Conservation (phyloP, 129 eudicot genomes). For the Flaveria robusta region DNA sequence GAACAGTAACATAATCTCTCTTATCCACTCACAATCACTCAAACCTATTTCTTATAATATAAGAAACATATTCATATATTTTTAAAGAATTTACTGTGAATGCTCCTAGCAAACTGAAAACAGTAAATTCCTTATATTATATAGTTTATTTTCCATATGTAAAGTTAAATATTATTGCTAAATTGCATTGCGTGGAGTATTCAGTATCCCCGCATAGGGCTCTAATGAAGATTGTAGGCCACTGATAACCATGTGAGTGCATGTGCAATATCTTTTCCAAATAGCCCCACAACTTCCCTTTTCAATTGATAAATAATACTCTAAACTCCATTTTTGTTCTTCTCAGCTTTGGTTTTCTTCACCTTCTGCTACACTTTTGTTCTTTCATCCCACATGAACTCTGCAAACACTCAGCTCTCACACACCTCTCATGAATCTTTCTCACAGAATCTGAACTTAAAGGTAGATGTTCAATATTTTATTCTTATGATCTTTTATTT, state of each 20-base stretch:
- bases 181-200: neutral
- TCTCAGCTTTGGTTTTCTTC: constrained; percentile 22
- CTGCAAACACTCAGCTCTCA: constrained; percentile 17
- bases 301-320: constrained; percentile 41
- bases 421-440: constrained; percentile 17
- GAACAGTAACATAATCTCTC: too few relatives aligned
- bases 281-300: constrained; percentile 49
- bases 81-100: too few relatives aligned
- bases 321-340: constrained; percentile 35
- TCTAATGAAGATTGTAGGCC: constrained; percentile 49
- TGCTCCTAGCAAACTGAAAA: too few relatives aligned
- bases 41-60: too few relatives aligned
- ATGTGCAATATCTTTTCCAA: constrained; percentile 68
- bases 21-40: too few relatives aligned
- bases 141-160: neutral
- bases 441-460: constrained; percentile 11
- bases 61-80: too few relatives aligned
- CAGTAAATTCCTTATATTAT: neutral
- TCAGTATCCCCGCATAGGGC: constrained; percentile 23
- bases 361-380: constrained; percentile 30
- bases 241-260: constrained; percentile 64
- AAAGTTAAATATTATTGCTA: constrained; percentile 2
- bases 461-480: constrained; percentile 23
- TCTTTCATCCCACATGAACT: constrained; percentile 34
- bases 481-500: neutral